Evolutionary conservation across 148 eudicot species (phyloP), one percentile per base, ranked within the genome.

Genomic region (Rhododendron ferrugineum): DNA sequence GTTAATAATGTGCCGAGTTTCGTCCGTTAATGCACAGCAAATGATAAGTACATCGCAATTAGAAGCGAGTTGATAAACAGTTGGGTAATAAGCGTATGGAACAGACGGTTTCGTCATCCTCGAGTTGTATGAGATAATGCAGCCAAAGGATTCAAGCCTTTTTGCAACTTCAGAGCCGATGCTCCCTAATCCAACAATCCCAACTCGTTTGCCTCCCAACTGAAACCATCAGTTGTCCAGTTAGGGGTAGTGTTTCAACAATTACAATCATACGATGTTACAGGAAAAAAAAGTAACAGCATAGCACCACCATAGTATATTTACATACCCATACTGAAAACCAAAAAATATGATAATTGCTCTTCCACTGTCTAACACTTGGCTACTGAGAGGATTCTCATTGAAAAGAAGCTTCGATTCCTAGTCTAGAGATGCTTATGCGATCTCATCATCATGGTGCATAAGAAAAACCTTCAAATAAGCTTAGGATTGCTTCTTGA

Each of bases 121-220:
- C 26, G 98, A 93, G 62, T 84, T 87, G 87, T 94, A 95, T 23
- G 88, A 88, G 28, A 94, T 74, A 2, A 77, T 86, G 92, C 95
- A 94, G 77, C 91, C 90, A n/a, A 94, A 92, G 37, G 92, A 92
- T 40, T 90, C 87, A 4, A 95, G 94, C 82, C 97, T 92, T 78
- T 84, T 92, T 22, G 97, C 98, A 62, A 94, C 89, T 85, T 88
- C 87, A 15, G 88, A 86, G 72, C 98, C 98, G 34, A 95, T 92
- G 90, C 78, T 91, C 72, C 98, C 98, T 80, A 95, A 82, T 84
- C 98, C 98, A 44, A 95, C 91, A 26, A 95, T 94, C 78, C 98
- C 98, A 77, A 94, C 88, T 78, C 83, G 85, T 70, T 86, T 91
- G 89, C 93, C 89, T 86, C 91, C 86, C 90, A 95, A 84, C 97